These are phyloP conservation scores for Phytophthora constricta DNA, from an alignment of 352 stramenopile genomes.

Conservation along the genomic window DNA sequence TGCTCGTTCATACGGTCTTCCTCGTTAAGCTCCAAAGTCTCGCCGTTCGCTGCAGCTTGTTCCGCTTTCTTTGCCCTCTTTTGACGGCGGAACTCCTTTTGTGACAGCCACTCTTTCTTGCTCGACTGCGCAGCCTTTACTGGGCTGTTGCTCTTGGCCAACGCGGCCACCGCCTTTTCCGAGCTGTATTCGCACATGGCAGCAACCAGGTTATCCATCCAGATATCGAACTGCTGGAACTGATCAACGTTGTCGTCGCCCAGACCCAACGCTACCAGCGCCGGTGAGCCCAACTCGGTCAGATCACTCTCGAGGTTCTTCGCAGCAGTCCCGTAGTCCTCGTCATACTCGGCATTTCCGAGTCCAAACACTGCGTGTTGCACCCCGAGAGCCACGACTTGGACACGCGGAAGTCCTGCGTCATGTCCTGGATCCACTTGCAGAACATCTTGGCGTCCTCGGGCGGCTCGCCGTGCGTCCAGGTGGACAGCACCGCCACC, in stretches of 20 bases:
- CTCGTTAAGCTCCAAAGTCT: constrained; percentile 73
- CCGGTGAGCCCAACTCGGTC: constrained; percentile 62
- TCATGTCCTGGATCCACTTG: constrained; percentile 90
- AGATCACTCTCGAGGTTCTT: constrained; percentile 77
- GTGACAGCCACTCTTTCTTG: constrained; percentile 69
- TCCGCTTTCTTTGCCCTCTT: constrained; percentile 80
- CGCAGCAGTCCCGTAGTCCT: constrained; percentile 84
- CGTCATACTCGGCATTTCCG: constrained; percentile 90
- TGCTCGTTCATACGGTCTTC: constrained; percentile 90
- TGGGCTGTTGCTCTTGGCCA: constrained; percentile 21
- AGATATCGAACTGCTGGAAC: constrained; percentile 80
- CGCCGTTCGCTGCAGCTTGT: constrained; percentile 53
- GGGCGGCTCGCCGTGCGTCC: constrained; percentile 78
- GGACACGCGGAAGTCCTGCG: constrained; percentile 89
- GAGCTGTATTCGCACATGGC: constrained; percentile 82
- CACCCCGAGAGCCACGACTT: constrained; percentile 78
- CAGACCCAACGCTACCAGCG: constrained; percentile 65
- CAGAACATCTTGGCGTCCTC: constrained; percentile 83
- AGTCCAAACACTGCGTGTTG: constrained; percentile 86
- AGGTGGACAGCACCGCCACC: constrained; percentile 87
- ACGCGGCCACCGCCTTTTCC: constrained; percentile 28
- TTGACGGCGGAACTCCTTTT: constrained; percentile 86
- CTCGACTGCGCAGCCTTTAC: constrained; percentile 22
- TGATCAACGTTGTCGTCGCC: constrained; percentile 89
- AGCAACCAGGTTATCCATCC: constrained; percentile 81